phyloP scores from a whole-genome alignment of 225 moss, liverwort and hornwort genomes.

The Marchantia paleacea region DNA sequence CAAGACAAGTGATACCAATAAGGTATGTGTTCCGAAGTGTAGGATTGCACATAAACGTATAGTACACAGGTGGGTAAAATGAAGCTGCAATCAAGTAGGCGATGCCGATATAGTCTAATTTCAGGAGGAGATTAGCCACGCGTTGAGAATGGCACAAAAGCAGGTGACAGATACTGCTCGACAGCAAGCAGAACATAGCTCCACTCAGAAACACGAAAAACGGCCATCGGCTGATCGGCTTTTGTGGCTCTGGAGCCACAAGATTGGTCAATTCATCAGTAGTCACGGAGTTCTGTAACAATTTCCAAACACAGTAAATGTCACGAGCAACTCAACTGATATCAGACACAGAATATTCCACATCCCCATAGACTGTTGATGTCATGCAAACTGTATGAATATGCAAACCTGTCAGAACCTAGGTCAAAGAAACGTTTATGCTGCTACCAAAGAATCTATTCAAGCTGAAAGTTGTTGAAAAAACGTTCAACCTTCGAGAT shows the following conservation, averaged over 20 bases:
- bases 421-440: background rate
- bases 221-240: conserved; percentile 76
- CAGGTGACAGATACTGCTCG: conserved; percentile 78
- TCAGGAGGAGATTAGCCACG: conserved; percentile 56
- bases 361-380: too few species aligned
- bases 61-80: conserved; percentile 88
- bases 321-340: too few species aligned
- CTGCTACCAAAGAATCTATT: too few species aligned
- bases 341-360: too few species aligned
- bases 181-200: conserved; percentile 92
- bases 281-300: conserved; percentile 31
- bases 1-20: conserved; percentile 62
- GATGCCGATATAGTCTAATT: conserved; percentile 81
- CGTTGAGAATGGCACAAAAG: conserved; percentile 73
- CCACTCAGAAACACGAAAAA: conserved; percentile 85
- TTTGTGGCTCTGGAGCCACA: conserved; percentile 43
- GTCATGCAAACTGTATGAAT: too few species aligned
- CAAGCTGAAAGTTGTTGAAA: too few species aligned
- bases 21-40: conserved; percentile 61
- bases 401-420: too few species aligned
- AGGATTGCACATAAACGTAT: conserved; percentile 88
- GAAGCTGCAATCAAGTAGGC: conserved; percentile 80
- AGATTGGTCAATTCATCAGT: conserved; percentile 36
- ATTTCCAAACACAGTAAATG: background rate
- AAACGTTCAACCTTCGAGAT: too few species aligned